Conservation (phyloP, 2,329 filamentous ascomycete species). For the Trichoderma sp. region DNA sequence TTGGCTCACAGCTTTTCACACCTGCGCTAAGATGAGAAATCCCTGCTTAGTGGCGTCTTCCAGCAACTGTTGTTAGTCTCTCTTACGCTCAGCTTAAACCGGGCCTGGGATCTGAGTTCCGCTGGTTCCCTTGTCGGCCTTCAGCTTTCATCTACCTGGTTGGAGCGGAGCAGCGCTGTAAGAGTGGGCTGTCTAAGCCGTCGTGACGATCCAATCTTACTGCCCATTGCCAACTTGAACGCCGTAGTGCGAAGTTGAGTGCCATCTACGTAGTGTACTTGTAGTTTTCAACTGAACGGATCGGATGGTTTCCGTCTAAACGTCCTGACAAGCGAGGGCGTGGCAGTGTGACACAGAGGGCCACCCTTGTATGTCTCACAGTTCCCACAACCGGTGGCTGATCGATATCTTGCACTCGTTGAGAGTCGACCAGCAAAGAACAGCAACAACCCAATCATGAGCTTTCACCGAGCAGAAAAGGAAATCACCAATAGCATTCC, state of each 20-base stretch:
- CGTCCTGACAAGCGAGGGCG: neutral
- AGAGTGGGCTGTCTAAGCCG: neutral
- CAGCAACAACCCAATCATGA: no score
- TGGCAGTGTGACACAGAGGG: neutral
- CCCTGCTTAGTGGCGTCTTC: constrained; percentile 3
- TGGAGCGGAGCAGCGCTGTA: constrained; percentile 10
- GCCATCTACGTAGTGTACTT: neutral
- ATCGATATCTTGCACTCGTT: constrained; percentile 3
- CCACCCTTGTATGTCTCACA: constrained; percentile 9
- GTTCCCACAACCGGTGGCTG: constrained; percentile 15
- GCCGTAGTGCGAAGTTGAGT: neutral
- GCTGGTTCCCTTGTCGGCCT: neutral
- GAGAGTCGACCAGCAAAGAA: neutral
- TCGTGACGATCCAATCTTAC: constrained; percentile 5
- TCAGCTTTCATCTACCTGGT: neutral
- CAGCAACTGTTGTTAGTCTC: neutral
- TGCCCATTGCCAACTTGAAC: constrained; percentile 1
- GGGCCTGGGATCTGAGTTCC: neutral
- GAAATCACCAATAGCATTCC: neutral
- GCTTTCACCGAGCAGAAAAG: neutral
- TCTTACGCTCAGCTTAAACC: neutral
- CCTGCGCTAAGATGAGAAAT: constrained; percentile 12
- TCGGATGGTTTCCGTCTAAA: neutral
- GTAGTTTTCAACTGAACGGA: neutral
- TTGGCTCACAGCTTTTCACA: constrained; percentile 8